Evolutionary conservation across 2,329 filamentous ascomycete genomes (phyloP), one percentile per base, ranked within the genome.

Genomic region (Dendryphion nanum): DNA sequence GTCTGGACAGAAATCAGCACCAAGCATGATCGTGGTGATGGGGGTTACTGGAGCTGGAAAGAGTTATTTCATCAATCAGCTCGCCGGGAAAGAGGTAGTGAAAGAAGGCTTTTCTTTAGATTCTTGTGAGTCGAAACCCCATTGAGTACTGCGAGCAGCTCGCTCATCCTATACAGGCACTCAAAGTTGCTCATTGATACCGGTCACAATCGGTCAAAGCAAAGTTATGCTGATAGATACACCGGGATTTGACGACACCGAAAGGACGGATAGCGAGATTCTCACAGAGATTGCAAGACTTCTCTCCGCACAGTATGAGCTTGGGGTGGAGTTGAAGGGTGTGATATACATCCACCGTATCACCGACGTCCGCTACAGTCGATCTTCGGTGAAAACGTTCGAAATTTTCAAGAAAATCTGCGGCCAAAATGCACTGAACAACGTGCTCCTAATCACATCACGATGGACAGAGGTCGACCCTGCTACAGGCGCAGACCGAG

Each of bases 291-390:
- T 66, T 7, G 48, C 55, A 2, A 31, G 41, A 29, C 37, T 49
- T 14, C 38, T 63, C 17, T 33, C 42, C 18, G 41, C 50, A 26
- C 50, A 54, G 34, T 63, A 58, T 32, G 33, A 37, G 23, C 39
- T 44, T 12, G 53, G 49, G 2, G 38, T 55, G 15, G 39, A 35
- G 13, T 46, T 64, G 5, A 48, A 47, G 18, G 64, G 58, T 13
- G 55, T 66, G 13, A 55, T 66, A 16, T 67, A 63, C 35, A 40
- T 66, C 12, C 59, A 66, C 30, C 50, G 53, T 7, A 66, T 67
- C 33, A 58, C 47, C 4, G 54, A 59, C 20, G 41, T 50, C 13
- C 37, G 45, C 2, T 33, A 43, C 10, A 42, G 35, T 18, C 18
- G 41, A 16, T 32, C 41, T 24, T 24, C 45, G 37, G 18, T 35